These are phyloP conservation scores for Panaeolus papilionaceus DNA, from an alignment of 768 basidiomycete genomes.

Conservation along the genomic window DNA sequence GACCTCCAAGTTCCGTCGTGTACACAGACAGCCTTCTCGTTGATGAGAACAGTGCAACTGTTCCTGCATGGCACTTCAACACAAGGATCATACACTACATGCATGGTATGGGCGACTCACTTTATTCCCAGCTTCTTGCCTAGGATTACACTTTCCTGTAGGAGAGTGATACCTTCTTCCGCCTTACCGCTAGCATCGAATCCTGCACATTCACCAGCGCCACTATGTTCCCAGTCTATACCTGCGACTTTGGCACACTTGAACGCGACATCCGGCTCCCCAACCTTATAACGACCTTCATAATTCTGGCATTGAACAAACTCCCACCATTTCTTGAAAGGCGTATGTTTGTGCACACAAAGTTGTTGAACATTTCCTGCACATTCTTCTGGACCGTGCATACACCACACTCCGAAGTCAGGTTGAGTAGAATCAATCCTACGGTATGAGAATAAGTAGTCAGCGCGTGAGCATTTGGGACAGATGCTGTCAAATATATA, in stretches of 20 bases:
- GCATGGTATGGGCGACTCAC: slow-evolving; percentile 39
- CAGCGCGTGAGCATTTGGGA: slow-evolving; percentile 7
- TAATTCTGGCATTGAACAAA: slow-evolving; percentile 85
- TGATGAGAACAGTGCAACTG: slow-evolving; percentile 89
- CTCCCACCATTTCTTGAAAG: slow-evolving; percentile 74
- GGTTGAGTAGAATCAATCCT: slow-evolving; percentile 71
- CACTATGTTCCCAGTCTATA: slow-evolving; percentile 72
- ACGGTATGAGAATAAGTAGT: slow-evolving; percentile 4
- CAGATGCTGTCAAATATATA: slow-evolving; percentile 42
- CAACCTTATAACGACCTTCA: slow-evolving; percentile 66
- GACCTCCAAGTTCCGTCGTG: slow-evolving; percentile 81
- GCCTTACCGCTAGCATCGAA: slow-evolving; percentile 66
- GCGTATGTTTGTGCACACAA: slow-evolving; percentile 71
- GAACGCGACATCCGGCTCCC: slow-evolving; percentile 65
- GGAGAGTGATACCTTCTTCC: slow-evolving; percentile 65
- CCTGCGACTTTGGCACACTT: slow-evolving; percentile 68
- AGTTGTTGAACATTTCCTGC: slow-evolving; percentile 90
- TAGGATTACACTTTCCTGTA: slow-evolving; percentile 62
- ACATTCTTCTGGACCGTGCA: slow-evolving; percentile 84
- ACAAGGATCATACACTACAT: slow-evolving; percentile 3
- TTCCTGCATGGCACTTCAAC: slow-evolving; percentile 49
- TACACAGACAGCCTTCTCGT: slow-evolving; percentile 68
- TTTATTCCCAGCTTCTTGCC: slow-evolving; percentile 56
- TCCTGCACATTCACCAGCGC: slow-evolving; percentile 64
- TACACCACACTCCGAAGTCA: slow-evolving; percentile 81